Evolutionary conservation across 2,329 filamentous ascomycete species (phyloP), one percentile per base, ranked within the genome.

Genomic region (Podosphaera fusca): DNA sequence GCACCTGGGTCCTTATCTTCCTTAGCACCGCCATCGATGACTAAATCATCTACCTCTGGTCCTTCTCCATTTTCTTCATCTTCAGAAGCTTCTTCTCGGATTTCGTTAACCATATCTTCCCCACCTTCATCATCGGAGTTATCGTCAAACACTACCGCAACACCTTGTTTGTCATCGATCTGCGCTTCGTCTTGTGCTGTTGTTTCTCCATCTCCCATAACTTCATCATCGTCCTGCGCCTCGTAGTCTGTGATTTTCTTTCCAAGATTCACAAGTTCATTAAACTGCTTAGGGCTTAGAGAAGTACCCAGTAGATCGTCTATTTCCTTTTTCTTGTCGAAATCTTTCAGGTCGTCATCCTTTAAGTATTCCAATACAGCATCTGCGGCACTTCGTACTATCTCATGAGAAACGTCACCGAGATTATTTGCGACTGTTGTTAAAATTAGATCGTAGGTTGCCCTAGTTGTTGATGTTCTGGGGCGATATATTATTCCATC

Each of bases 231-330:
- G 62, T 96, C 90, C 68, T 96, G 88, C 45, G 86, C 86, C 70
- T 96, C 86, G 70, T 96, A 98, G 69, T 98, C 92, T 55, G 92
- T 98, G 61, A 98, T 95, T 72, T 98, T 98, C 74, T 98, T 98
- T 61, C 89, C 87, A 49, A 98, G 73, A 67, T 95, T 98, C 57
- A 96, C 82, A 62, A 98, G 73, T 71, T 96, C 90, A 67, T 96
- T 96, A 73, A 96, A 98, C 68, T 95, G 84, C 67, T 95, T 94
- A 1, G 87, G 79, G 54, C 77, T 82, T 73, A 95, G 79, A 0
- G 81, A 81, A 40, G 78, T 78, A n/a, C 90, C 92, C 47, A 98
- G 70, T 59, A 96, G 81, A 62, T 96, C 92, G 64, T 98, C 92
- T 49, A 96, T 81, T 68, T 95, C 88, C 71, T 89, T 95, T 74